phyloP scores from a whole-genome alignment of 106 monocot species.

The Iris macrosiphon region DNA sequence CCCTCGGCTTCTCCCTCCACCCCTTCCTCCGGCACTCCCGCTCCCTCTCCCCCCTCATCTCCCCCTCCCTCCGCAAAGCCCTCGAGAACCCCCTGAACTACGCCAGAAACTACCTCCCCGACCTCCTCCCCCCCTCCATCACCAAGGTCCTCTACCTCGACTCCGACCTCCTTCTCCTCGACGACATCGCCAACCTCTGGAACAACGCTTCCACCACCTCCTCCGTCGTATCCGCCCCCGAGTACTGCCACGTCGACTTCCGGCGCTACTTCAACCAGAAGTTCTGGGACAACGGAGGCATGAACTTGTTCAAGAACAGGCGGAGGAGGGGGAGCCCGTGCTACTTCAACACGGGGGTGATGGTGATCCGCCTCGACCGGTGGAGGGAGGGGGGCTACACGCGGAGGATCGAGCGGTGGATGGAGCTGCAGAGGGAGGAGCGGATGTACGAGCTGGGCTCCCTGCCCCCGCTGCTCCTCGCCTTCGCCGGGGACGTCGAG shows the following conservation, averaged over 20 bases:
- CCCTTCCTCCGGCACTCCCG: slow-evolving; percentile 24
- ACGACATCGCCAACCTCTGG: slow-evolving; percentile 35
- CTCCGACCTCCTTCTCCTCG: no score
- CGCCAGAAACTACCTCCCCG: slow-evolving; percentile 46
- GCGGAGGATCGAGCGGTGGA: slow-evolving; percentile 52
- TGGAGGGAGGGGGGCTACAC: slow-evolving; percentile 51
- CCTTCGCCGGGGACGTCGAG: slow-evolving; percentile 34
- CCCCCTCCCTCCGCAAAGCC: slow-evolving; percentile 44
- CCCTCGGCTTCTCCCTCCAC: slow-evolving; percentile 46
- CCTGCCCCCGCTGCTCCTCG: slow-evolving; percentile 33
- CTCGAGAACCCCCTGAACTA: slow-evolving; percentile 54
- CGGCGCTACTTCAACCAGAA: slow-evolving; percentile 43
- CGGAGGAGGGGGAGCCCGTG: slow-evolving; percentile 23
- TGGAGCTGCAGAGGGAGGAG: slow-evolving; percentile 55
- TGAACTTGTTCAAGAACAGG: slow-evolving; percentile 26
- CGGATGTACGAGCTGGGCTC: slow-evolving; percentile 43
- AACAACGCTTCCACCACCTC: slow-evolving; percentile 15
- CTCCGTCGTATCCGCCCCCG: slow-evolving; percentile 45
- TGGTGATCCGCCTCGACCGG: slow-evolving; percentile 47
- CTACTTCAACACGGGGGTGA: no score
- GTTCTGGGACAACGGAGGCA: slow-evolving; percentile 50
- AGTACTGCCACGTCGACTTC: slow-evolving; percentile 61
- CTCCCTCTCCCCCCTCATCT: slow-evolving; percentile 37
- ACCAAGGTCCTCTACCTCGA: slow-evolving; percentile 41
- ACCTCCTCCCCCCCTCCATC: slow-evolving; percentile 29